phyloP scores from a whole-genome alignment of 371 early-diverging fungal genomes.

The Blastocladiella emersonii region DNA sequence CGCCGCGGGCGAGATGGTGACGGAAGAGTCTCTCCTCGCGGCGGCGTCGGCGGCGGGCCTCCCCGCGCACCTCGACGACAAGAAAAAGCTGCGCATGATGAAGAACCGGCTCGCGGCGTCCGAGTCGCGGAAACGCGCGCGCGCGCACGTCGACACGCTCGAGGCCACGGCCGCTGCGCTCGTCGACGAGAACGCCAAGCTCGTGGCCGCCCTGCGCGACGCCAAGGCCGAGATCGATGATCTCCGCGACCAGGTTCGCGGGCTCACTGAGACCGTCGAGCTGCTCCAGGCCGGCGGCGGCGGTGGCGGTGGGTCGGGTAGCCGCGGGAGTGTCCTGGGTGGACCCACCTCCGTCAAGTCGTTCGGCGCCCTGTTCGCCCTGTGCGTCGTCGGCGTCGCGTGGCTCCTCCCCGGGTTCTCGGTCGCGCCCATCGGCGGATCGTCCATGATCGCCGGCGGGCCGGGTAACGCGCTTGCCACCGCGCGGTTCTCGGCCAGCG shows the following conservation, averaged over 20 bases:
- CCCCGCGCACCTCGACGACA: background rate
- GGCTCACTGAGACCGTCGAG: no score
- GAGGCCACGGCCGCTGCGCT: background rate
- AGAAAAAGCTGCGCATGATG: background rate
- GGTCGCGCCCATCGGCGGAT: no score
- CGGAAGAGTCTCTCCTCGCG: no score
- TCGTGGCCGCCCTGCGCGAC: background rate
- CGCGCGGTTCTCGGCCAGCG: no score
- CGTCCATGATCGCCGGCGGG: no score
- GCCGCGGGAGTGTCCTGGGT: no score
- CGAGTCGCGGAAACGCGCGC: conserved; percentile 3
- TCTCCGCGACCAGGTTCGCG: no score
- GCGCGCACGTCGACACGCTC: background rate
- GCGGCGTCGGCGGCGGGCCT: no score
- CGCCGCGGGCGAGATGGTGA: no score
- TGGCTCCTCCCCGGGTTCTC: background rate
- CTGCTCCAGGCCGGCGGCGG: no score
- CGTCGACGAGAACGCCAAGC: background rate
- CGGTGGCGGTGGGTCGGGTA: no score
- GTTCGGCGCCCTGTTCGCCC: background rate
- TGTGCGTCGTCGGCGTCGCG: background rate
- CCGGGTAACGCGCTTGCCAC: no score
- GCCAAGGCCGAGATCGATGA: background rate
- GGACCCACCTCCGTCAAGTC: background rate
- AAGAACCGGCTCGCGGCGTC: conserved; percentile 6